Percentiles rank a stretch among this genome's conserved stretches.
These are phyloP conservation scores for Ballota nigra DNA, from an alignment of 257 asterid species.

Conservation along the genomic window DNA sequence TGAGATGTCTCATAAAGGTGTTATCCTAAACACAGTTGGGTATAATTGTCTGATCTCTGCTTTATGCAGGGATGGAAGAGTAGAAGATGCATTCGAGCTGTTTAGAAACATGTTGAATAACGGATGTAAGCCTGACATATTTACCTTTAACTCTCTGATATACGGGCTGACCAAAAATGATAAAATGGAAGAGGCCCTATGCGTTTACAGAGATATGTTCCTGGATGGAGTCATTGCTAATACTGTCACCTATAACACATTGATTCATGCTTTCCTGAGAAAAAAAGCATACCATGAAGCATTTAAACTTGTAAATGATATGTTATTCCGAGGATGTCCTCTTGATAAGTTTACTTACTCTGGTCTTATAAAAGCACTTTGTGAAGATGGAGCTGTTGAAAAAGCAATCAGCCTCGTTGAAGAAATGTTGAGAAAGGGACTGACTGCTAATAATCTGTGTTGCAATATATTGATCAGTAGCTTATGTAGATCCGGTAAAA, in stretches of 20 bases:
- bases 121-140: constrained; percentile 73
- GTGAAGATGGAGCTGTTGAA: constrained; percentile 72
- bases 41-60: constrained; percentile 78
- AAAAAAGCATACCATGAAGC: constrained; percentile 57
- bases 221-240: constrained; percentile 81
- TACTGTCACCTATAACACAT: constrained; percentile 72
- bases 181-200: constrained; percentile 65
- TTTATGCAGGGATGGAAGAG: constrained; percentile 61
- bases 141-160: constrained; percentile 70
- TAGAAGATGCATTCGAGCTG: constrained; percentile 53
- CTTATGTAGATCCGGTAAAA: constrained; percentile 51
- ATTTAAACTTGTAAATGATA: constrained; percentile 69
- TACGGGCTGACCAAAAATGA: constrained; percentile 57
- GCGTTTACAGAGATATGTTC: constrained; percentile 67
- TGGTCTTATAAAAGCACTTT: constrained; percentile 71
- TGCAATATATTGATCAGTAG: constrained; percentile 62
- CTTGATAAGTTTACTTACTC: constrained; percentile 70
- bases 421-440: constrained; percentile 69
- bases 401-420: constrained; percentile 70
- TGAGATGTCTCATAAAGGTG: constrained; percentile 64
- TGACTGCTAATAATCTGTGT: constrained; percentile 41
- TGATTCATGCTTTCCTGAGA: constrained; percentile 66
- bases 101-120: constrained; percentile 42
- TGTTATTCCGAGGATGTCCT: constrained; percentile 72
- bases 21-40: constrained; percentile 65